phyloP scores from a whole-genome alignment of 192 early-diverging fungal genomes.

The Gamsiella multidivaricata region DNA sequence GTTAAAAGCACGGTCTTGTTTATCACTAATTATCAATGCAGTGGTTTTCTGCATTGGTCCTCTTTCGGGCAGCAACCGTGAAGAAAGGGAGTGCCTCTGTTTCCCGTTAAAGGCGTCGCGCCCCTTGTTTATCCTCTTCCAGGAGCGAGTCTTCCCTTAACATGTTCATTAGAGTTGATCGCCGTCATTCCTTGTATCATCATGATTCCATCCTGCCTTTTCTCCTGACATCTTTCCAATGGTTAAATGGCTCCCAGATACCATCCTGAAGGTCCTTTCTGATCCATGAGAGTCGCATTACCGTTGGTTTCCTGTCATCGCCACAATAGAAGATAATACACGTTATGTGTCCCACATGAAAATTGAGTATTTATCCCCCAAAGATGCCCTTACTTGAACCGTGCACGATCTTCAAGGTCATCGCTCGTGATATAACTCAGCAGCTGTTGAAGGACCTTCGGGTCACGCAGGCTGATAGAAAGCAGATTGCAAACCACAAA shows the following conservation, averaged over 20 bases:
- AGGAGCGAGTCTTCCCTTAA: background rate
- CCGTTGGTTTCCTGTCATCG: background rate
- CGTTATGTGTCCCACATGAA: too few relatives aligned
- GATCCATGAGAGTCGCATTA: too few relatives aligned
- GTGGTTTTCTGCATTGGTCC: too few relatives aligned
- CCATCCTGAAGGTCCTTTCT: too few relatives aligned
- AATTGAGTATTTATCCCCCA: too few relatives aligned
- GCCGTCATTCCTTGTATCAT: background rate
- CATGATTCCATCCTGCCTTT: background rate
- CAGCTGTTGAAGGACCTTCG: constrained; percentile 78
- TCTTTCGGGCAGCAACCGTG: background rate
- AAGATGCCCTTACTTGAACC: constrained; percentile 74
- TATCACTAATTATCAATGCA: too few relatives aligned
- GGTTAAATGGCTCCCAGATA: too few relatives aligned
- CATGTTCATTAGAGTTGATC: background rate
- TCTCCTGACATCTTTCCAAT: too few relatives aligned
- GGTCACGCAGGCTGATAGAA: constrained; percentile 84
- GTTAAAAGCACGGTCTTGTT: too few relatives aligned
- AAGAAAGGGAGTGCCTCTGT: background rate
- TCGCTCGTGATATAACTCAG: constrained; percentile 86
- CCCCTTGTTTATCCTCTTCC: background rate
- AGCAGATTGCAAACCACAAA: background rate
- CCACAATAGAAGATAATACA: background rate
- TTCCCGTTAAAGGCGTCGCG: too few relatives aligned
- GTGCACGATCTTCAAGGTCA: constrained; percentile 84